Conservation (phyloP, 225 moss, liverwort and hornwort genomes). For the Physcomitrellopsis africana region DNA sequence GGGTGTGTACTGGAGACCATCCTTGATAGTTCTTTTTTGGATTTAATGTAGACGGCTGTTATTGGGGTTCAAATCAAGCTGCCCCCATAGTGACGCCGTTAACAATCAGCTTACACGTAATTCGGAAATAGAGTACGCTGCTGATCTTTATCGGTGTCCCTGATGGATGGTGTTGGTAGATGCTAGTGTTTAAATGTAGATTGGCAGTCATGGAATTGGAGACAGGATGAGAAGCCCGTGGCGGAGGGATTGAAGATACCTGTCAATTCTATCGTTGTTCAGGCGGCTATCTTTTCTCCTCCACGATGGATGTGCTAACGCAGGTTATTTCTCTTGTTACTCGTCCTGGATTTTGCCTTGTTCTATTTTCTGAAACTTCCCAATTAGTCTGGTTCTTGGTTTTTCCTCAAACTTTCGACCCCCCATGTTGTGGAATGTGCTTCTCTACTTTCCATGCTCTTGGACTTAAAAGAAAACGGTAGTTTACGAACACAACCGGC, state of each 20-base stretch:
- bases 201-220: conserved; percentile 38
- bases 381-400: neutral
- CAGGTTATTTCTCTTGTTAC: conserved; percentile 28
- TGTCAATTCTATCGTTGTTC: neutral
- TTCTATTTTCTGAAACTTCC: neutral
- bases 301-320: conserved; percentile 37
- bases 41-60: too few species aligned
- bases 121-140: neutral
- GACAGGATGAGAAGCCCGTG: conserved; percentile 25
- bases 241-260: conserved; percentile 7
- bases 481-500: neutral
- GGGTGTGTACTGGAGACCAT: neutral
- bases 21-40: neutral
- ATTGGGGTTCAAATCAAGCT: neutral
- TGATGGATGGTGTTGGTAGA: conserved; percentile 7
- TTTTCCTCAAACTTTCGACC: neutral
- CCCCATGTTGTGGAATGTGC: too few species aligned
- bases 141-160: neutral
- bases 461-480: neutral
- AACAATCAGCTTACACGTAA: neutral
- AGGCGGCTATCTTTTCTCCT: neutral
- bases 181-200: conserved; percentile 22
- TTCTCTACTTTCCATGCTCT: neutral
- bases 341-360: neutral
- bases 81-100: neutral